Percentiles rank a stretch among this genome's conserved stretches.
phyloP scores from a whole-genome alignment of 2,329 filamentous ascomycete species.

The Fusarium napiforme region DNA sequence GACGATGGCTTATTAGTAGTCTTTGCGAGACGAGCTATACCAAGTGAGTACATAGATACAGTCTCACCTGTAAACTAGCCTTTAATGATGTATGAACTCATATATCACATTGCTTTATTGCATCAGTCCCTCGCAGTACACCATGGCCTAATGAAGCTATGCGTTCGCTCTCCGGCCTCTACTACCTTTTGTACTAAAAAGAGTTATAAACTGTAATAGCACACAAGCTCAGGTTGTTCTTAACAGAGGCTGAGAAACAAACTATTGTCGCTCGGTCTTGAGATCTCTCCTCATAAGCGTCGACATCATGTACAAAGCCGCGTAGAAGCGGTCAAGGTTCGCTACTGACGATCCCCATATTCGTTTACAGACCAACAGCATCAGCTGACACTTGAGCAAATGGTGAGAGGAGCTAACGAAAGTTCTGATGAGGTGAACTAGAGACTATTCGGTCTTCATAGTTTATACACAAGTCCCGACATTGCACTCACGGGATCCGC shows the following conservation, averaged over 20 bases:
- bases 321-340: background rate
- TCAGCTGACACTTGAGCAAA: background rate
- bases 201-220: background rate
- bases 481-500: background rate
- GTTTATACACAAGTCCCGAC: background rate
- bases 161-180: background rate
- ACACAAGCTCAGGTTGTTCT: too few species aligned
- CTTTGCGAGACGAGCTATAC: background rate
- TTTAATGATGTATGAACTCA: background rate
- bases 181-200: background rate
- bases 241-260: background rate
- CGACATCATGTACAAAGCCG: background rate
- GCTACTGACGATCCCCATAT: background rate
- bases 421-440: background rate
- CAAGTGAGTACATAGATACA: too few species aligned
- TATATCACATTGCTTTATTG: too few species aligned
- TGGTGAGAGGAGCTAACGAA: background rate
- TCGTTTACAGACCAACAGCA: background rate
- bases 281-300: background rate
- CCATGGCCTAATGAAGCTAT: fast-evolving
- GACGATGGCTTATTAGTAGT: background rate
- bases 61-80: too few species aligned
- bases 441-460: background rate
- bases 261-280: background rate
- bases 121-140: background rate